Conservation (phyloP, 257 asterid species). For the Knoxia roxburghii region DNA sequence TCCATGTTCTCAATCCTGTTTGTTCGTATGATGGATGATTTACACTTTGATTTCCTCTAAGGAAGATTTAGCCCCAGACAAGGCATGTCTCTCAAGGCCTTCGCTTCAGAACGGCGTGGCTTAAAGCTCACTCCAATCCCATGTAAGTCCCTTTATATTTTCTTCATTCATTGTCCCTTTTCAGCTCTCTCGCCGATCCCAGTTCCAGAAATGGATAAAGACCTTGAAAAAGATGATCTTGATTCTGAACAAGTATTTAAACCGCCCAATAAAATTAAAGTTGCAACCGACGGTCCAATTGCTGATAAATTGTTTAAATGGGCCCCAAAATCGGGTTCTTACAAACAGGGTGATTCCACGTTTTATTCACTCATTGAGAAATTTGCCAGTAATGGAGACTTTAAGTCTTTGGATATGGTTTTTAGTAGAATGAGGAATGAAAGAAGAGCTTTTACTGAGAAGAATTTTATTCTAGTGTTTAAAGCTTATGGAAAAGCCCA, state of each 20-base stretch:
- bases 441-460: slow-evolving; percentile 59
- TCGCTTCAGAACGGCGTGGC: slow-evolving; percentile 27
- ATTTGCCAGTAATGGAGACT: slow-evolving; percentile 59
- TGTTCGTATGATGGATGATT: neutral
- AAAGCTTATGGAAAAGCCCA: slow-evolving; percentile 73
- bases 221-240: slow-evolving; percentile 10
- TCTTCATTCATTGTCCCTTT: slow-evolving; percentile 26
- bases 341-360: slow-evolving; percentile 75
- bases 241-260: neutral
- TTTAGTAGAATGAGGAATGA: slow-evolving; percentile 64
- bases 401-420: slow-evolving; percentile 59
- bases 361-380: slow-evolving; percentile 66
- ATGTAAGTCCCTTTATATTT: slow-evolving; percentile 27
- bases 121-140: slow-evolving; percentile 31
- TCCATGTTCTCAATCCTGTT: neutral
- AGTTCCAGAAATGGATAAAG: slow-evolving; percentile 13
- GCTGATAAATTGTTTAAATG: slow-evolving; percentile 44
- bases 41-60: neutral
- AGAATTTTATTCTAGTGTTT: slow-evolving; percentile 56
- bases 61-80: slow-evolving; percentile 3
- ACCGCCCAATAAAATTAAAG: slow-evolving; percentile 7
- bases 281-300: slow-evolving; percentile 35
- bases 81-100: slow-evolving; percentile 42
- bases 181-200: slow-evolving; percentile 25
- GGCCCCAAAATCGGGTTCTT: slow-evolving; percentile 54